A percentile compares a stretch with the other conserved stretches of the same genome.
phyloP scores from a whole-genome alignment of 2,329 filamentous ascomycete genomes.

The Drechmeria coniospora region DNA sequence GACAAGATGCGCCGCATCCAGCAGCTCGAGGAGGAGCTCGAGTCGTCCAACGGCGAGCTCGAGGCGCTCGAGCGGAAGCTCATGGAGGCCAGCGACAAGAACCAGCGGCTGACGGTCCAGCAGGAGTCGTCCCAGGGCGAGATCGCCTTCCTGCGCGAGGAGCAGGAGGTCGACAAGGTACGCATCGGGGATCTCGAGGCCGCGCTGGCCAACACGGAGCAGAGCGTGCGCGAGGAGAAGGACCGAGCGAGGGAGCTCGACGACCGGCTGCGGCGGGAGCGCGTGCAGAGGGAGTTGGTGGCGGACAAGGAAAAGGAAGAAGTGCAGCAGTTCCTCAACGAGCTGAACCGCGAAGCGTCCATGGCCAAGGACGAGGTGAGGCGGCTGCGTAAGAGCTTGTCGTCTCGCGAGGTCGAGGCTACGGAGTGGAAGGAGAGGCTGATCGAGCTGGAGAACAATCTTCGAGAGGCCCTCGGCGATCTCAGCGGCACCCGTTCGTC shows the following conservation, averaged over 20 bases:
- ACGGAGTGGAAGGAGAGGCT: constrained; percentile 83
- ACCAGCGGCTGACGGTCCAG: constrained; percentile 74
- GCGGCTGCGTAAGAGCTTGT: constrained; percentile 67
- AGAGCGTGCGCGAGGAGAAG: constrained; percentile 68
- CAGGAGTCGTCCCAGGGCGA: constrained; percentile 86
- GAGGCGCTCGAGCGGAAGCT: constrained; percentile 75
- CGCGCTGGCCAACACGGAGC: constrained; percentile 62
- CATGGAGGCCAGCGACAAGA: constrained; percentile 73
- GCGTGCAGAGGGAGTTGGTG: constrained; percentile 73
- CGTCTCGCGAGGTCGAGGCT: constrained; percentile 73
- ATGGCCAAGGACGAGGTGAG: constrained; percentile 75
- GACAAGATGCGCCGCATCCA: constrained; percentile 65
- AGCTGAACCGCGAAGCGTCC: constrained; percentile 73
- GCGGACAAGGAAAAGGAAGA: constrained; percentile 87
- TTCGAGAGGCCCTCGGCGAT: constrained; percentile 77
- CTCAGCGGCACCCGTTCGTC: constrained; percentile 73
- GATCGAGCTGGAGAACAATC: constrained; percentile 75
- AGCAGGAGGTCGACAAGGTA: constrained; percentile 96
- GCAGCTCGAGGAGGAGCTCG: constrained; percentile 67
- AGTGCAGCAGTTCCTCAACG: constrained; percentile 82
- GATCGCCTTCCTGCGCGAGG: constrained; percentile 86
- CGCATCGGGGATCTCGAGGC: constrained; percentile 90
- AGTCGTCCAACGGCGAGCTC: constrained; percentile 73
- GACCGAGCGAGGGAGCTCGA: constrained; percentile 61
- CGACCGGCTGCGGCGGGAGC: constrained; percentile 61